phyloP scores from a whole-genome alignment of 2,329 filamentous ascomycete species.

The Nannizziopsis arthrosporioides region DNA sequence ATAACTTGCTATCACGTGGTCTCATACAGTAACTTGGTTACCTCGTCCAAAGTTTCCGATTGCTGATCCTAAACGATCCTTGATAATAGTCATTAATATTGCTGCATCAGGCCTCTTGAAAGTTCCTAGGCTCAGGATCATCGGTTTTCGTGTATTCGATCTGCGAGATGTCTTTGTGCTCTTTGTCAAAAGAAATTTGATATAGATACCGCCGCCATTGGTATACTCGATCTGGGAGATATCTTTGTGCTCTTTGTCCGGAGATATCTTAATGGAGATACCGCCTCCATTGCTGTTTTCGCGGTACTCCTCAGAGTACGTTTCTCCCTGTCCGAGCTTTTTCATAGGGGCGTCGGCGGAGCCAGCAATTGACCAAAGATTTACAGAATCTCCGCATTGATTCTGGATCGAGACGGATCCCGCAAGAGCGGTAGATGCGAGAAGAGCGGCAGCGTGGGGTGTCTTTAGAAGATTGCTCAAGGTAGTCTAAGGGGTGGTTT shows the following conservation, averaged over 20 bases:
- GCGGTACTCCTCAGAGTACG: slow-evolving; percentile 27
- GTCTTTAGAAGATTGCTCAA: too few relatives aligned
- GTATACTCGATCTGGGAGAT: slow-evolving; percentile 37
- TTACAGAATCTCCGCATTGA: slow-evolving; percentile 28
- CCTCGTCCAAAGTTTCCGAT: too few relatives aligned
- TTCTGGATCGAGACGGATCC: slow-evolving; percentile 29
- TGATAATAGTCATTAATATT: too few relatives aligned
- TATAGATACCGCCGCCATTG: too few relatives aligned
- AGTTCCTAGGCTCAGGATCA: too few relatives aligned
- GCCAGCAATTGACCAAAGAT: slow-evolving; percentile 33
- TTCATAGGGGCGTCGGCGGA: slow-evolving; percentile 25
- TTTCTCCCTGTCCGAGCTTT: slow-evolving; percentile 26
- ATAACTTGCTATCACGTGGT: too few relatives aligned
- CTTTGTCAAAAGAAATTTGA: too few relatives aligned
- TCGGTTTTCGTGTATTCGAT: slow-evolving; percentile 25
- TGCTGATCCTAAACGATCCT: too few relatives aligned
- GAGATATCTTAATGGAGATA: slow-evolving; percentile 34
- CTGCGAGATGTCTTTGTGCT: too few relatives aligned
- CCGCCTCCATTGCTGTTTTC: slow-evolving; percentile 31
- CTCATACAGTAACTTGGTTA: too few relatives aligned
- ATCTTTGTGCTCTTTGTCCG: slow-evolving; percentile 22
- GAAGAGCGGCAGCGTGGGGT: slow-evolving; percentile 23
- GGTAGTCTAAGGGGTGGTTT: too few relatives aligned
- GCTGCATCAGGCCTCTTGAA: too few relatives aligned
- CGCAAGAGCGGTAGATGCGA: slow-evolving; percentile 21